Conservation (phyloP, 306 rosid species). For the Quercus parvula region DNA sequence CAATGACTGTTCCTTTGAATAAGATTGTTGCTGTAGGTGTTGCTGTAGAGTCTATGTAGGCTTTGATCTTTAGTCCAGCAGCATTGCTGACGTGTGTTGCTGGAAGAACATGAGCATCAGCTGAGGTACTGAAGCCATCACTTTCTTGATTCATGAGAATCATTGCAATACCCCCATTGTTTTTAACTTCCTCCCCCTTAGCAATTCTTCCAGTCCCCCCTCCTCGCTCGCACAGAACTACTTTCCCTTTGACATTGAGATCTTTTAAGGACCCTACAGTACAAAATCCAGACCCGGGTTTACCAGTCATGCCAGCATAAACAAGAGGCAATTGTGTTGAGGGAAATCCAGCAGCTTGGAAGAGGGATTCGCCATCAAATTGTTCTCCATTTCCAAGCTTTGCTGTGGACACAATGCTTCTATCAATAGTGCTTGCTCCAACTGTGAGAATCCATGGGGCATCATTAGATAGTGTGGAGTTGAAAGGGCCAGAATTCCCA, state of each 20-base stretch:
- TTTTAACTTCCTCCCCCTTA: conserved; percentile 64
- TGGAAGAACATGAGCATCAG: conserved; percentile 62
- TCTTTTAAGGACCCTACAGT: conserved; percentile 44
- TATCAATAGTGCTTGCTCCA: conserved; percentile 61
- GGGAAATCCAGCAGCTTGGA: conserved; percentile 42
- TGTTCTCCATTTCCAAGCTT: conserved; percentile 48
- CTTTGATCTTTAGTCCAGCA: conserved; percentile 53
- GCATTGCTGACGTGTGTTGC: conserved; percentile 57
- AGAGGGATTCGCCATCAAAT: conserved; percentile 41
- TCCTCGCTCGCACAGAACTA: conserved; percentile 64
- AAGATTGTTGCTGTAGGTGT: conserved; percentile 55
- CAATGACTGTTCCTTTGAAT: conserved; percentile 56
- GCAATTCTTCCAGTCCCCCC: conserved; percentile 51
- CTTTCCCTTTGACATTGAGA: conserved; percentile 41
- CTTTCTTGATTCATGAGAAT: conserved; percentile 51
- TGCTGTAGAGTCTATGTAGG: conserved; percentile 55
- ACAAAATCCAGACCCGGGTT: conserved; percentile 44
- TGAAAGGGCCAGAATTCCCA: conserved; percentile 57
- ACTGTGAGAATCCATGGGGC: conserved; percentile 79
- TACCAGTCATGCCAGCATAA: conserved; percentile 53
- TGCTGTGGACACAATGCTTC: conserved; percentile 43
- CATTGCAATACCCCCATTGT: conserved; percentile 63
- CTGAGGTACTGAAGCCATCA: conserved; percentile 41
- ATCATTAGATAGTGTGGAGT: conserved; percentile 40
- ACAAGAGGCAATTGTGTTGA: conserved; percentile 36